Base-by-base conservation (phyloP, 306 rosid species). In the Acmispon strigosus region DNA sequence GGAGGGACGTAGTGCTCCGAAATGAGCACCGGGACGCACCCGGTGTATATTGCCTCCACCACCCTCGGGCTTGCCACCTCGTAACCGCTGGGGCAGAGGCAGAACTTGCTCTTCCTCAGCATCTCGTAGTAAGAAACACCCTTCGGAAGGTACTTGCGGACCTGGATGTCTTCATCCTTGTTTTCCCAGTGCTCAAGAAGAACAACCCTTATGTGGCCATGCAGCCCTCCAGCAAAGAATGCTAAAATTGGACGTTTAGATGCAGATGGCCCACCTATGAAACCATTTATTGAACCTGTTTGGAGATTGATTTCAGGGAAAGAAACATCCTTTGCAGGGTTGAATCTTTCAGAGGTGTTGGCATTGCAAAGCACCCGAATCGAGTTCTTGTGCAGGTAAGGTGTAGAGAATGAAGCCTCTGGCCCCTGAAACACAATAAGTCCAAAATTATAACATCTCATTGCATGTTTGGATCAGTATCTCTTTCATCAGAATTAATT, bases 41-140 rank as follows among this genome's bases (percentile, higher is more conserved):
- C 98, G 0, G 92, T 85, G 84, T 93, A 93, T 9, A 93, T 93
- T 18, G 98, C 98, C 81, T 93, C 98, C 2, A 88, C 96, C 10
- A 93, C 73, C 51, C 95, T 87, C 0, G 98, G 95, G 34, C 97
- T 94, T 1, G 98, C 96, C 6, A 94, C 97, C 64, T 94, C 97
- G 9, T 89, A 87, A 43, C 98, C 98, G 59, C 97, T 94, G 0
- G 97, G 99, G 64, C 99, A 94, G 0, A 94, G 82, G 45, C 99
- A 91, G 50, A 64, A 94, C 80, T 69, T 94, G 75, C 96, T 94
- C 66, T 85, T 84, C 50, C 88, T 82, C 76, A 94, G 43, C 97
- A 89, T 89, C 20, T 60, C 87, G 10, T 84, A 84, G 80, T 94
- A 94, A 2, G 88, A 83, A 4, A 84, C 79, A 1, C 90, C 88